Conservation (phyloP, 2,329 filamentous ascomycete genomes). For the Phialemoniopsis sp. region DNA sequence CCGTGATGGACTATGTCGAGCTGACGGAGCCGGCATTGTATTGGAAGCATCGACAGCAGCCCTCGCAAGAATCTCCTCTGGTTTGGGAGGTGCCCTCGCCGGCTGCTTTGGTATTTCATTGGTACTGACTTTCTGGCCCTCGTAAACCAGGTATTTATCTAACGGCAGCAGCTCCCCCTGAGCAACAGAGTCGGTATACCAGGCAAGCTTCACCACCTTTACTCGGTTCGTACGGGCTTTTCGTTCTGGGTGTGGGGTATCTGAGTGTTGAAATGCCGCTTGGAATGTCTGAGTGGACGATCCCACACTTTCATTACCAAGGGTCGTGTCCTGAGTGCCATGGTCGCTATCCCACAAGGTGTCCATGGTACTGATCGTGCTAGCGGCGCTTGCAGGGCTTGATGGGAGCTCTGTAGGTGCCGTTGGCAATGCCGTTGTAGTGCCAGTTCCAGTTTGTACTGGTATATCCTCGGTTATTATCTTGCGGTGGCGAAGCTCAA, state of each 20-base stretch:
- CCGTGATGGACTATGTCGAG: too few relatives aligned
- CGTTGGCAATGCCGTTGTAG: too few relatives aligned
- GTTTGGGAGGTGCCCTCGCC: constrained; percentile 8
- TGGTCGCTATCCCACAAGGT: too few relatives aligned
- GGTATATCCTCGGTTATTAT: constrained; percentile 50
- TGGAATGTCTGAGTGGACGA: constrained; percentile 15
- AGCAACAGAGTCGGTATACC: constrained; percentile 51
- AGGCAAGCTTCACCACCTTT: constrained; percentile 54
- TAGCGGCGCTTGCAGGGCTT: too few relatives aligned
- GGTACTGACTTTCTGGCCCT: constrained; percentile 31
- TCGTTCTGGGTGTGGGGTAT: background rate
- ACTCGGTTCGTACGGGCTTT: too few relatives aligned
- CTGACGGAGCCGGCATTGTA: constrained; percentile 2
- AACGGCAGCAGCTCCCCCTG: constrained; percentile 39
- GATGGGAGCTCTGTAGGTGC: too few relatives aligned
- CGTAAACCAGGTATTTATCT: constrained; percentile 49
- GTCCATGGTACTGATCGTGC: too few relatives aligned
- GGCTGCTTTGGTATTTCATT: constrained; percentile 2
- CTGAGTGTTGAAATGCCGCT: too few relatives aligned
- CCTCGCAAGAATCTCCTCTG: constrained; percentile 23
- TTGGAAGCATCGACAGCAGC: constrained; percentile 15
- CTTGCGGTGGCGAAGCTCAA: constrained; percentile 70
- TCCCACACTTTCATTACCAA: too few relatives aligned
- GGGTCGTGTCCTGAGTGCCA: too few relatives aligned
- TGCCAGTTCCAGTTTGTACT: too few relatives aligned